phyloP scores from a whole-genome alignment of 148 eudicot species.

The Nepenthes gracilis region DNA sequence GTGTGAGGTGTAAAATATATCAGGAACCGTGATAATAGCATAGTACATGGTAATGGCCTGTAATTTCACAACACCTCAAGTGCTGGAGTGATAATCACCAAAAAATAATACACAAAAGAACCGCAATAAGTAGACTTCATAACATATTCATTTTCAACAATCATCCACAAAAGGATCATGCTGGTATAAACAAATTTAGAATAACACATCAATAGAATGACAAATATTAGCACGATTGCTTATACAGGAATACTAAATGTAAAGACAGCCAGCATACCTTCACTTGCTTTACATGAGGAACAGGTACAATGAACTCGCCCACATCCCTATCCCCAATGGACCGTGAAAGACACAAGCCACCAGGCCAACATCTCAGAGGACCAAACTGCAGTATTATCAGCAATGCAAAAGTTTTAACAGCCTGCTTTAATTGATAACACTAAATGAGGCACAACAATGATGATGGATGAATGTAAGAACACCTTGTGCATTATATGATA shows the following conservation, averaged over 20 bases:
- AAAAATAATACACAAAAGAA: too few relatives aligned
- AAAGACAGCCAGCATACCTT: slow-evolving; percentile 44
- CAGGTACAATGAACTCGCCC: slow-evolving; percentile 93
- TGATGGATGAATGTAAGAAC: neutral
- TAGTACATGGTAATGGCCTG: too few relatives aligned
- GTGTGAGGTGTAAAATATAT: too few relatives aligned
- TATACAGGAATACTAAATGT: neutral
- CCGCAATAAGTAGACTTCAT: too few relatives aligned
- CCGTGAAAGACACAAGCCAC: slow-evolving; percentile 94
- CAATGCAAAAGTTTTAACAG: neutral
- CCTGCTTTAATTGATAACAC: too few relatives aligned
- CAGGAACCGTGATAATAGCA: too few relatives aligned
- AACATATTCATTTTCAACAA: neutral
- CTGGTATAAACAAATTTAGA: neutral
- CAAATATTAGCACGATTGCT: neutral
- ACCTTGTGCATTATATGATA: neutral
- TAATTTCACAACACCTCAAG: too few relatives aligned
- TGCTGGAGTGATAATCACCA: too few relatives aligned
- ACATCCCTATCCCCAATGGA: slow-evolving; percentile 98
- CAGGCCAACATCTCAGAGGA: slow-evolving; percentile 99
- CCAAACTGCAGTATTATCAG: slow-evolving; percentile 53
- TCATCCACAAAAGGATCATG: neutral
- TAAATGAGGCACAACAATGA: too few relatives aligned
- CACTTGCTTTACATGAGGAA: slow-evolving; percentile 95
- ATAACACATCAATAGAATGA: neutral